Evolutionary conservation across 305 asterid genomes (phyloP).

Genomic region (Fraxinus xanthoxyloides): DNA sequence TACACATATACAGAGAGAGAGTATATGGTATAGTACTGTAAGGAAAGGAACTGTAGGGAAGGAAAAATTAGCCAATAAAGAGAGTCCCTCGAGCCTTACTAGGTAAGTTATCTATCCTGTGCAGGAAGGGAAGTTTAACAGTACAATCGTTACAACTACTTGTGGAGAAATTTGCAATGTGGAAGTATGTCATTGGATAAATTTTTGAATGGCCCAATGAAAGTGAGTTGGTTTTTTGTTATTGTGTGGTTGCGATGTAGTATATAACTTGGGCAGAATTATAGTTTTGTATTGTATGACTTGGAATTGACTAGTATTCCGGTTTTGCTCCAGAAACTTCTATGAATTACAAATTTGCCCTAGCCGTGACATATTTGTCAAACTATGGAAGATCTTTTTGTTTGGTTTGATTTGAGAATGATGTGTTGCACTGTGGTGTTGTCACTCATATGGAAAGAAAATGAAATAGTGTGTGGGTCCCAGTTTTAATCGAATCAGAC

Average conservation of each 20-base stretch:
- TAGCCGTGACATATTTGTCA: neutral
- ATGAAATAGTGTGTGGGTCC: neutral
- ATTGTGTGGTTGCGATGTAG: neutral
- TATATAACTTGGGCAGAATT: neutral
- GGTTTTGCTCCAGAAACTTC: neutral
- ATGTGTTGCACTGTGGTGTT: neutral
- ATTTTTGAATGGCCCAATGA: neutral
- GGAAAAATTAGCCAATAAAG: neutral
- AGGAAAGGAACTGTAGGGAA: neutral
- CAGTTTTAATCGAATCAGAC: neutral
- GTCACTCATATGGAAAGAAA: neutral
- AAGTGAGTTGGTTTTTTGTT: neutral
- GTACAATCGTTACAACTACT: neutral
- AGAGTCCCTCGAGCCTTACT: conserved; percentile 11
- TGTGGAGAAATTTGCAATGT: neutral
- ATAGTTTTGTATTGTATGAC: neutral
- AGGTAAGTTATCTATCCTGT: conserved; percentile 7
- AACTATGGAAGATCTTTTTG: neutral
- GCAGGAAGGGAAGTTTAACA: neutral
- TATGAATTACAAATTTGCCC: neutral
- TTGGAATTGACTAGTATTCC: neutral
- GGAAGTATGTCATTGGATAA: neutral
- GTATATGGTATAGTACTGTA: neutral
- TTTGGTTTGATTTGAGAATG: neutral
- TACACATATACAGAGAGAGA: neutral